Evolutionary conservation across 2,329 filamentous ascomycete species (phyloP), one percentile per base, ranked within the genome.

Genomic region (Alternaria consortialis): DNA sequence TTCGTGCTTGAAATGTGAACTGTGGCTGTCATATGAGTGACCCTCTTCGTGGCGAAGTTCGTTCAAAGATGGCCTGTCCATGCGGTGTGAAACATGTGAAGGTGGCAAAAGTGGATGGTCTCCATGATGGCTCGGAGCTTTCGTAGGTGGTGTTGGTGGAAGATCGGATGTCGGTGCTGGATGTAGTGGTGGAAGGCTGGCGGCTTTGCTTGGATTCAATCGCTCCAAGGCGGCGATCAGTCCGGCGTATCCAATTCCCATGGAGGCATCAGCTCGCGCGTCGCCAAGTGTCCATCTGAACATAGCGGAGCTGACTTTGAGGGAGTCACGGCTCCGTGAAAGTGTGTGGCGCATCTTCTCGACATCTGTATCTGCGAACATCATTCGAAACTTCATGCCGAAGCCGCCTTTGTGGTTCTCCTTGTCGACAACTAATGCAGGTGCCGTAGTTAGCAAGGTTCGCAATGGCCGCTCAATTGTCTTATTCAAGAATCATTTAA

Each of bases 201-300:
- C 29, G 25, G 72, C 56, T 64, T 76, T 69, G 63, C 64, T 62
- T 58, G 65, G 77, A 60, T 70, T 77, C 63, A 87, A 77, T 56
- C 84, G 81, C 44, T 89, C 86, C 11, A 91, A 82, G 3, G 88
- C 88, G 9, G 88, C 88, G 1, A 87, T 85, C 7, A 91, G 82
- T 5, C 88, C 88, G 1, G 88, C 88, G 70, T 90, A 91, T 43
- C 89, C 89, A 46, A 90, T 89, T 17, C 88, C 87, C 42, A 87
- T 83, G 12, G 87, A 84, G 15, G 84, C 84, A 65, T 90, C 87
- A 15, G 86, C 84, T 71, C 84, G 86, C 20, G 83, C 82, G 25
- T 77, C 74, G 31, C 87, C 87, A 4, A 90, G 80, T 20, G 85
- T 87, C 87, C 88, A 91, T 66, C 89, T 85, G 74, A 91, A 87